Percentiles rank a stretch among this genome's conserved stretches.
Conservation (phyloP, 2,329 filamentous ascomycete species). For the Madurella fahalii region DNA sequence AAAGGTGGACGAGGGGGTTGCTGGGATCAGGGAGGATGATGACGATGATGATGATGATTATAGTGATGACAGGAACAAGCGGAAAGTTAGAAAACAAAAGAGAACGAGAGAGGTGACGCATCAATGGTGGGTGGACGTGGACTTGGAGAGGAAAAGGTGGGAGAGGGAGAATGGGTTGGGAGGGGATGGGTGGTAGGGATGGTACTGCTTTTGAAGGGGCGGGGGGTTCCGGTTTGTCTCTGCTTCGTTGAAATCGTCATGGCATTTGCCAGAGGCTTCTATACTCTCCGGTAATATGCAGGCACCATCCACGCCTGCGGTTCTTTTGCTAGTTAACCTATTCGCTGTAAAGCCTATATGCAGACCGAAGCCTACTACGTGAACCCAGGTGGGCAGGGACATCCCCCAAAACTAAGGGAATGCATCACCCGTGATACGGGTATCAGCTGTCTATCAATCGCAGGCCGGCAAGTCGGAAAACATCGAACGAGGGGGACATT, state of each 20-base stretch:
- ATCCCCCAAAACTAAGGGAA: not conserved
- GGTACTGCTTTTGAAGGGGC: not conserved
- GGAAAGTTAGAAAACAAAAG: slow-evolving; percentile 41
- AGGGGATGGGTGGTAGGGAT: not conserved
- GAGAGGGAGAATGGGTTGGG: slow-evolving; percentile 40
- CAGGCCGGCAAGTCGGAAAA: not conserved
- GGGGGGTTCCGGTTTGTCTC: too few relatives aligned
- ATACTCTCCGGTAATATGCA: too few relatives aligned
- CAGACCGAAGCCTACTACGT: too few relatives aligned
- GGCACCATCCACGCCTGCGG: too few relatives aligned
- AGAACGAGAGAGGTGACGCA: slow-evolving; percentile 42
- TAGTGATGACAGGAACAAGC: not conserved
- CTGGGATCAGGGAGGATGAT: not conserved
- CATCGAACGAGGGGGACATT: not conserved
- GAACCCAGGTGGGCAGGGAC: not conserved
- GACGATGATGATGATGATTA: not conserved
- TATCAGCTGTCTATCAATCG: not conserved
- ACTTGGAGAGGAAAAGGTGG: slow-evolving; percentile 40
- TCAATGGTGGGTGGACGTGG: slow-evolving; percentile 52
- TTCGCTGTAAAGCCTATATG: not conserved
- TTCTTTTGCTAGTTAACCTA: too few relatives aligned
- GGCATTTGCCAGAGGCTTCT: too few relatives aligned
- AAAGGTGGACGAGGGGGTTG: not conserved
- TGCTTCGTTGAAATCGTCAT: too few relatives aligned
- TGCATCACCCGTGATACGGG: not conserved